Base-by-base conservation (phyloP, 305 asterid genomes). In the Rubia peregrina region DNA sequence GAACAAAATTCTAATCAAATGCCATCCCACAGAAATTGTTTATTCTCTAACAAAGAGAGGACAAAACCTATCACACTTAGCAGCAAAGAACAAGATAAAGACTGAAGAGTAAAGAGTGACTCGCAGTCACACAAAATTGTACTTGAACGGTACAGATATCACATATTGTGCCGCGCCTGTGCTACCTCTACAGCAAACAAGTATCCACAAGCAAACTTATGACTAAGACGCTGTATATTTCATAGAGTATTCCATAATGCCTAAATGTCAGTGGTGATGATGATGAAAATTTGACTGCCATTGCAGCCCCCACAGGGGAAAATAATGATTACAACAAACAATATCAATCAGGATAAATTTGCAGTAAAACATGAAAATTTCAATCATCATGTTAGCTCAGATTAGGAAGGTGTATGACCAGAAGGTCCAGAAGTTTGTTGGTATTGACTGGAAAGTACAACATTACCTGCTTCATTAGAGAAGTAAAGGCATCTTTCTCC, bases 401-500 rank as follows among this genome's bases (percentile, higher is more conserved):
- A 73, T 66, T 6, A 40, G 44, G 43, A 30, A 36, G 57, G 64
- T 49, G 11, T 16, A 16, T 8, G 17, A 26, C 21, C 38, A 43
- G 22, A 49, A 40, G n/a, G 17, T n/a, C 21, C 38, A 43, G 22
- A 49, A 40, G n/a, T n/a, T 43, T 61, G 21, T 49, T 7, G 26
- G 64, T 38, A 41, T 48, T 49, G 49, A 24, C 44, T 38, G 22
- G 55, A 21, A 42, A 30, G 16, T 53, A 56, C 10, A n/a, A 26
- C 70, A 77, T 69, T 71, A 94, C 99, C 98, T 87, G 95, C 83
- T 87, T 87, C 99, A 94, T 94, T 64, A 89, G 84, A 83, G 97
- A 91, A 78, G 96, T 91, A 79, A 94, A 94, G 59, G 99, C 97
- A 78, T 88, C 98, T 84, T 85, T 91, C 66, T 88, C 80, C 83